Conservation (phyloP, 2,329 filamentous ascomycete genomes). For the Penicillium sp. region DNA sequence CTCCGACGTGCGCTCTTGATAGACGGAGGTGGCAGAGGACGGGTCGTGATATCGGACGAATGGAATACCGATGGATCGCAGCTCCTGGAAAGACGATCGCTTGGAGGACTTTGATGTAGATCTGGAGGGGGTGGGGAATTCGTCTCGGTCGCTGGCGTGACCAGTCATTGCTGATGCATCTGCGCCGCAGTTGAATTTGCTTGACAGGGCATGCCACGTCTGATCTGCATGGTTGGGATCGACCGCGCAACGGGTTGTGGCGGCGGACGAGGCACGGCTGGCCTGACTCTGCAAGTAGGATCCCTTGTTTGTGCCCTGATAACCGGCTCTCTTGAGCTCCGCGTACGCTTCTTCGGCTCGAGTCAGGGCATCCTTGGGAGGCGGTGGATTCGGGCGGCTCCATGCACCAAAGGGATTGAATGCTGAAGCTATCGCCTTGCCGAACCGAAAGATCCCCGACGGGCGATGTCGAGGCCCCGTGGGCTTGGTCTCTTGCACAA, state of each 20-base stretch:
- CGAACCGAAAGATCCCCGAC: slow-evolving; percentile 50
- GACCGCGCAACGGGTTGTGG: background rate
- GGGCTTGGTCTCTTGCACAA: slow-evolving; percentile 45
- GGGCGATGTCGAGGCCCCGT: slow-evolving; percentile 25
- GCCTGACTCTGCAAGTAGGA: slow-evolving; percentile 22
- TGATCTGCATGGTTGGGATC: slow-evolving; percentile 26
- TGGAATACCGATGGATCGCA: slow-evolving; percentile 29
- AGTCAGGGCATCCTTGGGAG: slow-evolving; percentile 40
- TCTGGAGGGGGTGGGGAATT: slow-evolving; percentile 4
- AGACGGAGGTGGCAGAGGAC: slow-evolving; percentile 10
- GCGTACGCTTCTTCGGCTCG: slow-evolving; percentile 49
- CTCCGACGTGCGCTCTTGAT: slow-evolving; percentile 17
- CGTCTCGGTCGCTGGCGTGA: slow-evolving; percentile 7
- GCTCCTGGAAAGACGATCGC: slow-evolving; percentile 31
- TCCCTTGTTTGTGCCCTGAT: slow-evolving; percentile 38
- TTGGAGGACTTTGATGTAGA: slow-evolving; percentile 24
- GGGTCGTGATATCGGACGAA: slow-evolving; percentile 28
- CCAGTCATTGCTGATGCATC: slow-evolving; percentile 12
- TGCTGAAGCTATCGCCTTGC: slow-evolving; percentile 48
- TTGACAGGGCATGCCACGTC: slow-evolving; percentile 30
- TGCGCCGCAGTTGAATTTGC: slow-evolving; percentile 24
- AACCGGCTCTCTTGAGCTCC: slow-evolving; percentile 49
- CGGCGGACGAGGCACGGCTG: background rate
- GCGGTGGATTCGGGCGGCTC: slow-evolving; percentile 28
- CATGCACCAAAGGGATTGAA: slow-evolving; percentile 51